Base-by-base conservation (phyloP, 352 stramenopile species). In the Phytophthora hibernalis region DNA sequence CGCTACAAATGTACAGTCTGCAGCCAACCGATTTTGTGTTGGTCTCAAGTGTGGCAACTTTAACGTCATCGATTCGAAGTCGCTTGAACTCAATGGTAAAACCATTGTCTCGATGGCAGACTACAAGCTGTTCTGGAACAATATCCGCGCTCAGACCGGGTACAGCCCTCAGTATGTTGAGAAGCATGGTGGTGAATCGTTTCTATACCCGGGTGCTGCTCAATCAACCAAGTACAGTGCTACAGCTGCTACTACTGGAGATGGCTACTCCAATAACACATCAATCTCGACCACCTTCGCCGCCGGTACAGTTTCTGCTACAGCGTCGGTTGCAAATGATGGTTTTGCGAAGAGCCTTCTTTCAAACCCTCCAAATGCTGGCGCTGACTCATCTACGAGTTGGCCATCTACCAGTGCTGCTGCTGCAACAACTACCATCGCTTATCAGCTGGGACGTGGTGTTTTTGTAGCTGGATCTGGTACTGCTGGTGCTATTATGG, bases 181-280 rank as follows among this genome's bases (percentile, higher is more conserved):
- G 1, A 66, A 66, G 40, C 58, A 66, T 43, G 58, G 49, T 6
- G 28, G 49, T 2, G 48, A 59, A 16, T 50, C 38, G 0, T 66
- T 60, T 28, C 49, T 66, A 1, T 66, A 15, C 30, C 58, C 38
- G n/a, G n/a, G n/a, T n/a, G n/a, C n/a, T n/a, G n/a, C n/a, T n/a
- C n/a, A n/a, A n/a, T n/a, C n/a, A n/a, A n/a, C n/a, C n/a, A n/a
- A n/a, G n/a, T n/a, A n/a, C n/a, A n/a, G n/a, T n/a, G n/a, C n/a
- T n/a, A n/a, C 21, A 13, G 18, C 48, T 1, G 20, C 16, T 1
- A 33, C 16, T 15, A 52, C 12, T 22, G 50, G 59, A 16, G 59
- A 61, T 61, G 59, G 40, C 6, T 67, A 67, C 22, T n/a, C 50
- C 0, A 67, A 67, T 15, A 67, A 2, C 30, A 31, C 58, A 0